Evolutionary conservation across 257 asterid genomes (phyloP).

Genomic region (Striga asiatica): DNA sequence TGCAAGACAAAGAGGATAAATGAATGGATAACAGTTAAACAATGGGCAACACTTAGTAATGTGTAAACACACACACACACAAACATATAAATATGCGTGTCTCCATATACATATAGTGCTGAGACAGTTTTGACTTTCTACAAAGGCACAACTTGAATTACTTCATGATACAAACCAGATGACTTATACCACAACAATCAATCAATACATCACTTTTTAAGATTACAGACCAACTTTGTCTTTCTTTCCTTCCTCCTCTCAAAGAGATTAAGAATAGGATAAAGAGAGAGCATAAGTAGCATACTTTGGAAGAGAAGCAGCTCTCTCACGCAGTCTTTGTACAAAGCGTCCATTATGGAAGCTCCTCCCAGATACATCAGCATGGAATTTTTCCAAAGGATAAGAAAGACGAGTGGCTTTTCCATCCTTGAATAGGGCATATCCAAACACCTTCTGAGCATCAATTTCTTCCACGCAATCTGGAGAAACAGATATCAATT

Average conservation of each 20-base stretch:
- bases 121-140: no score
- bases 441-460: constrained; percentile 85
- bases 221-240: neutral
- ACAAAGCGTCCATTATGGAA: constrained; percentile 91
- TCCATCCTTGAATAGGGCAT: constrained; percentile 90
- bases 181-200: neutral
- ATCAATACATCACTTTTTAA: neutral
- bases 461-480: constrained; percentile 87
- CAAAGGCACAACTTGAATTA: no score
- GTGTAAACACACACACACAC: neutral
- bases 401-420: constrained; percentile 66
- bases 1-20: constrained; percentile 13
- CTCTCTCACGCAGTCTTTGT: constrained; percentile 79
- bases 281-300: neutral
- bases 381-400: constrained; percentile 71
- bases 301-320: constrained; percentile 82
- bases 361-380: constrained; percentile 89
- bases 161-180: no score
- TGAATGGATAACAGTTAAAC: neutral
- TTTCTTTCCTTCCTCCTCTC: neutral
- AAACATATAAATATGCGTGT: neutral
- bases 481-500: constrained; percentile 16
- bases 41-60: no score
- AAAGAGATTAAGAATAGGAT: neutral
- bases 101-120: no score